Percentiles rank a stretch among this genome's conserved stretches.
These are phyloP conservation scores for Coemansia sp. DNA, from an alignment of 192 early-diverging fungal genomes.

Conservation along the genomic window DNA sequence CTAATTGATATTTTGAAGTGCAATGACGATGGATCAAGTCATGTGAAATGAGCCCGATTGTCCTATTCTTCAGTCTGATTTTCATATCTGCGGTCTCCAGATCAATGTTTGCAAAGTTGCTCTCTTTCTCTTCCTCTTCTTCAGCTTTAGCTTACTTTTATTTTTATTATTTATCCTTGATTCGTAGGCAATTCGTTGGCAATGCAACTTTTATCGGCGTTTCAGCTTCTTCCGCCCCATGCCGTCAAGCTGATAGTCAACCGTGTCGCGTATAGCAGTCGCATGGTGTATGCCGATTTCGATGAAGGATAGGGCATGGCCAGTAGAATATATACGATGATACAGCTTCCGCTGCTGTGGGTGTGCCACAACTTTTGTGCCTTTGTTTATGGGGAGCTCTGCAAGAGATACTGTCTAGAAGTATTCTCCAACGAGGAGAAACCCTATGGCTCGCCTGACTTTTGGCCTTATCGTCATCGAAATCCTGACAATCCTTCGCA, in stretches of 20 bases:
- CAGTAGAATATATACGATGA: neutral
- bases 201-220: neutral
- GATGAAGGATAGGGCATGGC: neutral
- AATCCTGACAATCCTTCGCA: too few species aligned
- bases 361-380: neutral
- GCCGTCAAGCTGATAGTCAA: neutral
- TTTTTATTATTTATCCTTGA: too few species aligned
- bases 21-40: too few species aligned
- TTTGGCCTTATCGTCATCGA: neutral
- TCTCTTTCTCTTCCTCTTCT: too few species aligned
- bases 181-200: too few species aligned
- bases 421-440: neutral
- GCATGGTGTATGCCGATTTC: neutral
- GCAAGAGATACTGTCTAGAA: neutral
- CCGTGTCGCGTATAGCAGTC: neutral
- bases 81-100: too few species aligned
- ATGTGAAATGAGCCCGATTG: too few species aligned
- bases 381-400: neutral
- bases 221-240: neutral
- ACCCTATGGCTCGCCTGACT: neutral
- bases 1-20: too few species aligned
- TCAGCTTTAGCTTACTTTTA: too few species aligned
- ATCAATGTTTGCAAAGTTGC: too few species aligned
- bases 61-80: too few species aligned
- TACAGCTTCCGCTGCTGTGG: neutral